Evolutionary conservation across 163 green algal genomes (phyloP).

Genomic region (Coccomyxa subellipsoidea): DNA sequence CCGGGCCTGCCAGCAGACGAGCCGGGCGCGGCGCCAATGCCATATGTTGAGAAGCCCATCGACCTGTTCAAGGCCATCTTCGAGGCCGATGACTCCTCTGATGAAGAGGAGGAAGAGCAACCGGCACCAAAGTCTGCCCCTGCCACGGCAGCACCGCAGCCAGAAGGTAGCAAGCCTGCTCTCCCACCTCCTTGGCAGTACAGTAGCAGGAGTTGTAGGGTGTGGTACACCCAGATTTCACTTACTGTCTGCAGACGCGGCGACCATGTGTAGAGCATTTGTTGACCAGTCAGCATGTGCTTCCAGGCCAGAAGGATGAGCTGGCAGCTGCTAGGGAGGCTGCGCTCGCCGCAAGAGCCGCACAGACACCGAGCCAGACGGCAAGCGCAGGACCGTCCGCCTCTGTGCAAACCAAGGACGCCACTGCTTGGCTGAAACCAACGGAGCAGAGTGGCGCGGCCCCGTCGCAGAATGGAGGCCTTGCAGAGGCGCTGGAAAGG

Average conservation of each 20-base stretch:
- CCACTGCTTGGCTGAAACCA: not conserved
- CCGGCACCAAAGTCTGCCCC: not conserved
- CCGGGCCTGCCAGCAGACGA: not conserved
- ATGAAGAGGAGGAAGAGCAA: conserved; percentile 38
- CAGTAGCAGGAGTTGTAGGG: no score
- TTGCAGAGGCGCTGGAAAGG: not conserved
- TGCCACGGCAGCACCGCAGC: not conserved
- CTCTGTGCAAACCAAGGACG: not conserved
- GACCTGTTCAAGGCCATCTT: conserved; percentile 90
- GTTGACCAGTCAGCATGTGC: not conserved
- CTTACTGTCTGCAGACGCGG: not conserved
- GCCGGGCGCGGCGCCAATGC: not conserved
- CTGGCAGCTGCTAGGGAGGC: not conserved
- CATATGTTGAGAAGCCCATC: conserved; percentile 52
- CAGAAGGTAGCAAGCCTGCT: not conserved
- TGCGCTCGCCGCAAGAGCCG: not conserved
- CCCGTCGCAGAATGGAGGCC: not conserved
- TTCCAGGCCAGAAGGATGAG: not conserved
- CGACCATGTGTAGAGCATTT: not conserved
- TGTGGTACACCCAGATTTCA: no score
- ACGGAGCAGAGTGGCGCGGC: not conserved
- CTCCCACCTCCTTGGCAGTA: not conserved
- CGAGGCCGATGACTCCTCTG: conserved; percentile 57
- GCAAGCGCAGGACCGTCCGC: not conserved
- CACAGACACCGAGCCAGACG: not conserved